Base-by-base conservation (phyloP, 1,284 basidiomycete genomes). In the Apiotrichum sp. region DNA sequence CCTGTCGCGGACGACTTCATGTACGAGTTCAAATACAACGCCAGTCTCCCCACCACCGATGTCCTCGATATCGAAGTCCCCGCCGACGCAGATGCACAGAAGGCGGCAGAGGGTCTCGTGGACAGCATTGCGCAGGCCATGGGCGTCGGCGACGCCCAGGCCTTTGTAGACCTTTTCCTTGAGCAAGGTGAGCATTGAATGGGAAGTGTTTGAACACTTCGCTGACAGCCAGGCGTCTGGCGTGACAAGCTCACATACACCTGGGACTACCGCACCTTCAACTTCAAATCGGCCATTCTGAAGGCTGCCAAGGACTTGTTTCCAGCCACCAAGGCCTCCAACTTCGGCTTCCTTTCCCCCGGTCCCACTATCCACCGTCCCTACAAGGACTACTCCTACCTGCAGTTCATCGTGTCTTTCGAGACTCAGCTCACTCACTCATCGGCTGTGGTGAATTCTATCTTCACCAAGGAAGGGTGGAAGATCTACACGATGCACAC, bases 181-280 rank as follows among this genome's bases (percentile, higher is more conserved):
- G 10, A 34, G 3, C 46, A 60, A 36, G 45, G 43, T 4, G 55
- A 64, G 50, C 9, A 22, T 22, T 22, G 22, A 22, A 22, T 22
- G n/a, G 9, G 10, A 41, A 29, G 13, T 6, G 14, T 43, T 31
- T 51, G 33, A 7, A 35, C 9, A 13, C 51, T 9, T 8, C 48
- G 16, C 51, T 65, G 45, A 56, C 58, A 7, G 31, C 55, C 7
- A 52, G 66, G 62, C 53, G 60, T 65, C 11, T 65, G 64, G 64
- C 47, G 64, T 22, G 64, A 65, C 58, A 58, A 58, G 40, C 48
- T 56, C 10, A 57, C 47, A 3, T 59, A 61, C 56, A 84, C 84
- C 11, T 86, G 83, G 83, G 80, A 83, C 59, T 81, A 86, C 64
- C 82, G 84, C 52, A 85, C 84, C 0, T 82, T 85, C 70, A 76